A percentile compares a stretch with the other conserved stretches of the same genome.
Evolutionary conservation across 805 yeast species (phyloP).

Genomic region (Huiozyma sinensis): DNA sequence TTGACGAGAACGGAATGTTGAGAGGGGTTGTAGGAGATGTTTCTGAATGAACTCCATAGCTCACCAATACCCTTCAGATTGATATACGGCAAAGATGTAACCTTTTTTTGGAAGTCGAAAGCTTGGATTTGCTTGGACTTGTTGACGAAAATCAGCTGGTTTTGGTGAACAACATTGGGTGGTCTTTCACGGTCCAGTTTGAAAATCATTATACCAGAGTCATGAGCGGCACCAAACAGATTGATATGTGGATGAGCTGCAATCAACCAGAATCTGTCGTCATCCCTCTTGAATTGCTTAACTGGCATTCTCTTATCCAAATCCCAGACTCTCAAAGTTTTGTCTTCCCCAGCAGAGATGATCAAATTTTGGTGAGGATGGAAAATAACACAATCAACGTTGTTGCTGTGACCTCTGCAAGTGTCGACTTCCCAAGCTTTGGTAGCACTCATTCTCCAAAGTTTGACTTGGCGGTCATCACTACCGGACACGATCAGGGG

Average conservation of each 20-base stretch:
- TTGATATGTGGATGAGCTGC: constrained; percentile 84
- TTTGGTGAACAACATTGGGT: constrained; percentile 52
- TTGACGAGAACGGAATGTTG: constrained; percentile 81
- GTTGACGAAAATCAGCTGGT: constrained; percentile 65
- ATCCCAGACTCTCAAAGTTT: constrained; percentile 95
- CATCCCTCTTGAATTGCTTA: constrained; percentile 86
- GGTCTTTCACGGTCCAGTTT: constrained; percentile 97
- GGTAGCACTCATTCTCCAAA: constrained; percentile 96
- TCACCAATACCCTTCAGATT: constrained; percentile 78
- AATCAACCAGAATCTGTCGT: constrained; percentile 89
- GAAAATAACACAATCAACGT: constrained; percentile 79
- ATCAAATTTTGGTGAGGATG: constrained; percentile 91
- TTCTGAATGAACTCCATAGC: constrained; percentile 76
- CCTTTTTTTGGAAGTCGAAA: constrained; percentile 56
- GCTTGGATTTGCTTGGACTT: constrained; percentile 78
- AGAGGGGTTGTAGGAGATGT: constrained; percentile 82
- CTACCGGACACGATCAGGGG: constrained; percentile 93
- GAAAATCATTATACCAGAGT: constrained; percentile 95
- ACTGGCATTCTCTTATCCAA: constrained; percentile 86
- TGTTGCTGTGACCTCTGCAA: constrained; percentile 94
- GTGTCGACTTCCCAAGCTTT: constrained; percentile 99
- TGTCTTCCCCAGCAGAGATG: constrained; percentile 90
- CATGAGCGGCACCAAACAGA: constrained; percentile 93
- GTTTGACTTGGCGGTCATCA: constrained; percentile 88
- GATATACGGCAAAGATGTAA: constrained; percentile 64